Evolutionary conservation across 2,329 filamentous ascomycete species (phyloP).

Genomic region (Hypoxylon sp.): DNA sequence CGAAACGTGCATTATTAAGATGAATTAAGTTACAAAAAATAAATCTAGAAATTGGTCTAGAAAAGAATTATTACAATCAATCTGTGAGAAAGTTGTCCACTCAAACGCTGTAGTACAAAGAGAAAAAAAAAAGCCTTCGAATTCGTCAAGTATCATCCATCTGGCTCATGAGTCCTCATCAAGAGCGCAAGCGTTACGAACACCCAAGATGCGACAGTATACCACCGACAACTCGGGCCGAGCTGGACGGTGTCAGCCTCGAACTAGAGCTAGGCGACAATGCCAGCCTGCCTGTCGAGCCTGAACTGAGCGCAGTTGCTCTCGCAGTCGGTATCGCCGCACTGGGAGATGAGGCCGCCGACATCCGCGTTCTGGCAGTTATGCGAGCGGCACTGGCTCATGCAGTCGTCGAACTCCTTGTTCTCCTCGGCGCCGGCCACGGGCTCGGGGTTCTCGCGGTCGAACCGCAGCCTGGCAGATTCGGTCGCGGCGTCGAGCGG

Average conservation of each 20-base stretch:
- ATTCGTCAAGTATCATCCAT: slow-evolving; percentile 3
- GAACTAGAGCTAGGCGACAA: neutral
- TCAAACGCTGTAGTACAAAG: neutral
- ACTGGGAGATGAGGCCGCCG: slow-evolving; percentile 14
- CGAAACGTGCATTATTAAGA: slow-evolving; percentile 1
- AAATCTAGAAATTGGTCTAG: neutral
- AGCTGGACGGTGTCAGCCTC: neutral
- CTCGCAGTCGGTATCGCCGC: slow-evolving; percentile 19
- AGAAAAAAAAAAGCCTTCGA: neutral
- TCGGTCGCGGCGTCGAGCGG: neutral
- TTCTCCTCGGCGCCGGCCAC: neutral
- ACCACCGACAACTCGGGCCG: neutral
- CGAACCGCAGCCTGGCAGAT: neutral
- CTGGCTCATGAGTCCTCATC: slow-evolving; percentile 20
- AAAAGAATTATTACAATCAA: neutral
- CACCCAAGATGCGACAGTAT: neutral
- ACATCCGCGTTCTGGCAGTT: slow-evolving; percentile 26
- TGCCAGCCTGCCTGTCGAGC: neutral
- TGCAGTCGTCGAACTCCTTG: slow-evolving; percentile 22
- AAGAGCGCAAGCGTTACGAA: slow-evolving; percentile 12
- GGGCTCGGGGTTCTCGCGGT: neutral
- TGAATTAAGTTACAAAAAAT: slow-evolving; percentile 1
- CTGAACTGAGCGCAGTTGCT: slow-evolving; percentile 10
- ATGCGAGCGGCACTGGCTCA: slow-evolving; percentile 16
- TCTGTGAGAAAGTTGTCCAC: neutral